phyloP scores from a whole-genome alignment of 495 filamentous ascomycete species.

The Lasiosphaeria ovina region DNA sequence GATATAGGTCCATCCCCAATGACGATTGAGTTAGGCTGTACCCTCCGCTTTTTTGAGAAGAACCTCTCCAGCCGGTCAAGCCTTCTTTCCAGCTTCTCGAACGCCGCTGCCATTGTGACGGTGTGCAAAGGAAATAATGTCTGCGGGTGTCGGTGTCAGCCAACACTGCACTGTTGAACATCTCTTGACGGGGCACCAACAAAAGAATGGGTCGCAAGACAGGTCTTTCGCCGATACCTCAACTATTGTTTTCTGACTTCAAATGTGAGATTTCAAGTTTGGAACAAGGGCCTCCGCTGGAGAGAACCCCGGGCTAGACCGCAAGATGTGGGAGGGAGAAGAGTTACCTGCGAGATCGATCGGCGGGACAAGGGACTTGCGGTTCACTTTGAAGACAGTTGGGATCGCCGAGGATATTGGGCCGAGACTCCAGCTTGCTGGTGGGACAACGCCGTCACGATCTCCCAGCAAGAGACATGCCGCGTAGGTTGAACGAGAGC shows the following conservation, averaged over 20 bases:
- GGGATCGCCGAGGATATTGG: not conserved
- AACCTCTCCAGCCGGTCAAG: slow-evolving; percentile 32
- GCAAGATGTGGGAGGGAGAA: not conserved
- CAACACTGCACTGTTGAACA: not conserved
- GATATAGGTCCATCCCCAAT: slow-evolving; percentile 9
- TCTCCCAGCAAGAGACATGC: slow-evolving; percentile 10
- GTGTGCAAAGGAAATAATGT: not conserved
- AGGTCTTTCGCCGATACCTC: not conserved
- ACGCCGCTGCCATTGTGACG: slow-evolving; percentile 22
- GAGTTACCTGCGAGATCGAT: not conserved
- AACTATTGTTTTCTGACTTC: not conserved
- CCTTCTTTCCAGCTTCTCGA: slow-evolving; percentile 27
- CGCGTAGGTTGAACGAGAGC: slow-evolving; percentile 12
- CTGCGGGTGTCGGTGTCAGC: not conserved
- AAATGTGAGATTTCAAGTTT: not conserved
- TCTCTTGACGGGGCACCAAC: slow-evolving; percentile 2
- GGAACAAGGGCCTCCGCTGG: not conserved
- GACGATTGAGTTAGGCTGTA: not conserved
- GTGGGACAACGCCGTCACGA: slow-evolving; percentile 17
- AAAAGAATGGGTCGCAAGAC: not conserved
- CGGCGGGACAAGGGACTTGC: not conserved
- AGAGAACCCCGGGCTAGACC: not conserved
- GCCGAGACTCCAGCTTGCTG: slow-evolving; percentile 11
- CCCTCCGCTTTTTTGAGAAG: slow-evolving; percentile 29
- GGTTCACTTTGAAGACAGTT: not conserved